These are phyloP conservation scores for Colletotrichum sp. DNA, from an alignment of 2,329 filamentous ascomycete species.

Conservation along the genomic window DNA sequence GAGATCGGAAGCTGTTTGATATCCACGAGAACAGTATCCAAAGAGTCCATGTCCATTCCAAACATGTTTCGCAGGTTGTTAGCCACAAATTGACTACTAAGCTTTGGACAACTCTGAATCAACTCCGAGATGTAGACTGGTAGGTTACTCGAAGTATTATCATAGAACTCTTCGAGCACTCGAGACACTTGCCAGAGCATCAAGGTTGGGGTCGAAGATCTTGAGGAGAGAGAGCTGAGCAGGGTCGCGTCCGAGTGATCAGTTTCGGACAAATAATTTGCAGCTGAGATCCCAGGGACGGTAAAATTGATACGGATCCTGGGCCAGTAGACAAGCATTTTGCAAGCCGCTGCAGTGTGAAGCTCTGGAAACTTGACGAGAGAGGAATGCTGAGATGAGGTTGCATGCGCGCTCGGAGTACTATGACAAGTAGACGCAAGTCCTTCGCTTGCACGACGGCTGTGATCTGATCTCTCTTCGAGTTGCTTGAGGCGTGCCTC, in stretches of 20 bases:
- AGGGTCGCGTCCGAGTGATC: neutral
- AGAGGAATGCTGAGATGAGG: neutral
- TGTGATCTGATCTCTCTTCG: neutral
- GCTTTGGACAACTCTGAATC: neutral
- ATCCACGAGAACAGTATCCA: neutral
- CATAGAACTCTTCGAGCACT: neutral
- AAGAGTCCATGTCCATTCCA: neutral
- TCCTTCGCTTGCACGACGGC: neutral
- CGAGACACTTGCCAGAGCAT: neutral
- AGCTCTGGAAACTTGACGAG: neutral
- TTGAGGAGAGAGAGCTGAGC: neutral
- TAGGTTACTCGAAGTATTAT: neutral
- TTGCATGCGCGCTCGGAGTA: neutral
- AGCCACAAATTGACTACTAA: neutral
- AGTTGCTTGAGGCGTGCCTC: neutral
- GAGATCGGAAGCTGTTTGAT: neutral
- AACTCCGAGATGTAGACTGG: neutral
- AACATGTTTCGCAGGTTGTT: neutral
- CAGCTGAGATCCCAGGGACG: neutral
- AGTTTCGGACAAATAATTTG: neutral
- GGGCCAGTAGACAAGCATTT: constrained; percentile 9
- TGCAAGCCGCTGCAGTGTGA: constrained; percentile 3
- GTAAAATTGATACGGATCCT: neutral
- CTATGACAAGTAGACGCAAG: neutral
- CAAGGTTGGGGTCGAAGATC: neutral